A percentile compares a stretch with the other conserved stretches of the same genome.
Evolutionary conservation across 2,329 filamentous ascomycete species (phyloP).

Genomic region (Sporothrix pseudoabietina): DNA sequence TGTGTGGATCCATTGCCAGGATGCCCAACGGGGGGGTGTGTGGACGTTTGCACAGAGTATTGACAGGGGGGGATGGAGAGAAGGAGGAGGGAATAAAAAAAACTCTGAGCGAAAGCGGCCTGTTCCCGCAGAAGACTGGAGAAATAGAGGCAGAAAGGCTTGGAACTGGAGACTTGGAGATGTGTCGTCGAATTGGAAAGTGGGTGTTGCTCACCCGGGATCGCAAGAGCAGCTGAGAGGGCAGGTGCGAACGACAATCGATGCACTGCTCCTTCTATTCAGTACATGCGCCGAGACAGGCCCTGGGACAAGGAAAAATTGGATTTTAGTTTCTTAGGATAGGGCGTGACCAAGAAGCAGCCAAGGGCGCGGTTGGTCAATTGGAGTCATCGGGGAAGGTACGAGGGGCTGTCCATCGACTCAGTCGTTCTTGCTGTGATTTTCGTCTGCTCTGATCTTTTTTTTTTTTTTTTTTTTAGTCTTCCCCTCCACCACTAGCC

Average conservation of each 20-base stretch:
- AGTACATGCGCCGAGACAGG: not conserved
- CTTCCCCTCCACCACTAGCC: constrained; percentile 14
- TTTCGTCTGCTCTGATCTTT: not conserved
- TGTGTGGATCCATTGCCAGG: constrained; percentile 31
- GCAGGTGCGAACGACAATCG: not conserved
- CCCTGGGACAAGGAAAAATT: constrained; percentile 4
- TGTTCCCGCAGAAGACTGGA: constrained; percentile 5
- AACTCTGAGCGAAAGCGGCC: constrained; percentile 8
- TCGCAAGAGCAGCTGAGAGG: not conserved
- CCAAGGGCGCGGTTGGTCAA: constrained; percentile 26
- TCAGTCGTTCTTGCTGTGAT: constrained; percentile 3
- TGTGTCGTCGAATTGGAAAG: not conserved
- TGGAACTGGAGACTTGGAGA: not conserved
- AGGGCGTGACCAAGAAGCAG: constrained; percentile 15
- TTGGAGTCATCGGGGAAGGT: constrained; percentile 26
- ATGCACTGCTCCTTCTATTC: not conserved
- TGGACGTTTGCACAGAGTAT: not conserved
- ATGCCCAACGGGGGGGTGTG: constrained; percentile 9
- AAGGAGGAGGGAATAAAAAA: not conserved
- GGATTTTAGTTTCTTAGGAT: constrained; percentile 6
- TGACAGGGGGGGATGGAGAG: constrained; percentile 3
- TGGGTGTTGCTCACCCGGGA: not conserved
- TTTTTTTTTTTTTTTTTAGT: not conserved
- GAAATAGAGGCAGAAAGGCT: not conserved
- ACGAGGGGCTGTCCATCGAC: not conserved